Base-by-base conservation (phyloP, 768 basidiomycete genomes). In the Lactarius indigo region DNA sequence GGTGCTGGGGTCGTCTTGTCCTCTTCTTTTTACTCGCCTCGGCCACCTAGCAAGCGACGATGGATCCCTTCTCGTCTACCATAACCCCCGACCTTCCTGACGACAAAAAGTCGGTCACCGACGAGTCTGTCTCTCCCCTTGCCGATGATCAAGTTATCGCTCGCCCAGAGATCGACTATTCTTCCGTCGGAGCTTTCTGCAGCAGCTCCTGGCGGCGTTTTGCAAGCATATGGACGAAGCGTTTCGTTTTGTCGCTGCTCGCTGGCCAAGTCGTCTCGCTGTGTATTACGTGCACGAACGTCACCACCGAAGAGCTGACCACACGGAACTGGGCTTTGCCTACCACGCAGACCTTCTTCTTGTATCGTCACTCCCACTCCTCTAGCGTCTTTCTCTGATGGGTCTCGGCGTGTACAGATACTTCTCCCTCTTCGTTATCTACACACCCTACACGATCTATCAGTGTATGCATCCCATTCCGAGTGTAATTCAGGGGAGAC, bases 381-480 rank as follows among this genome's bases (percentile, higher is more conserved):
- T 18, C 20, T 69, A 23, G 20, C 26, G 52, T 41, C 35, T 18
- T 5, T 12, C 30, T 57, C 58, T 33, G 50, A 55, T 42, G n/a
- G 52, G 5, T 23, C 39, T 42, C n/a, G 18, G 59, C 28, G 12
- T 59, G 17, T 33, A 26, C 69, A 94, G 92, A 70, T 94, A 95
- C 77, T 88, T 92, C 72, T 82, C 90, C 5, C 73, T 95, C 28
- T 91, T 90, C 75, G 56, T 82, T 31, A 77, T 86, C 63, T 95
- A 94, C 74, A 93, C 93, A 28, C 93, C 93, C 0, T 94, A 92
- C 79, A 95, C 93, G 42, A 91, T 95, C 39, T 94, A 92, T 74
- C 81, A 86, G 79, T 95, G 91, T 93, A 70, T 63, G 90, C 74
- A 4, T 39, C 30, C 1, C 20, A 26, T 60, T 26, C 57, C 56